A percentile compares a stretch with the other conserved stretches of the same genome.
Evolutionary conservation across 2,329 filamentous ascomycete genomes (phyloP).

Genomic region (Biscogniauxia sp.): DNA sequence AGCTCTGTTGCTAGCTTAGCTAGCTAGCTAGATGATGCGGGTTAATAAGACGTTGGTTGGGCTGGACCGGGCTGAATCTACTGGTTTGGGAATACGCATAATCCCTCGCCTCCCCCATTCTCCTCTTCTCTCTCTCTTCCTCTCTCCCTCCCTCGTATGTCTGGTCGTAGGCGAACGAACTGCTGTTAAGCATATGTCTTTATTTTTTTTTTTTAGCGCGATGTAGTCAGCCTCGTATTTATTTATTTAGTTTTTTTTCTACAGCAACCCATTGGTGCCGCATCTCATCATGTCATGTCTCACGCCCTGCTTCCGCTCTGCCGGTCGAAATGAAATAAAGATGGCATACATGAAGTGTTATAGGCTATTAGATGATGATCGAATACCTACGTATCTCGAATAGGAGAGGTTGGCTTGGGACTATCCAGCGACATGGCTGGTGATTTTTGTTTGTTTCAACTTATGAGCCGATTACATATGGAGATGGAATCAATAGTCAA

Average conservation of each 20-base stretch:
- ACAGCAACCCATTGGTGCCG: background rate
- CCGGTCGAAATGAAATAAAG: background rate
- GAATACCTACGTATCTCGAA: no score
- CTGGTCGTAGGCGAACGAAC: no score
- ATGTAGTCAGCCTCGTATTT: no score
- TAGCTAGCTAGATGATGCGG: background rate
- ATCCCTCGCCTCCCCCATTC: no score
- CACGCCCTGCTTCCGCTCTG: background rate
- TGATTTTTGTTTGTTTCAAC: background rate
- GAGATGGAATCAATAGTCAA: no score
- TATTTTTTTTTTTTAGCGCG: no score
- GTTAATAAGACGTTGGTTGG: background rate
- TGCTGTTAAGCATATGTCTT: no score
- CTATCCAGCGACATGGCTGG: background rate
- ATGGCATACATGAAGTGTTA: background rate
- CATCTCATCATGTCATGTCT: background rate
- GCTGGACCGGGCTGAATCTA: background rate
- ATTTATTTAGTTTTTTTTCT: background rate
- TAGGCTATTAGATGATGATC: no score
- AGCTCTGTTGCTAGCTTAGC: background rate
- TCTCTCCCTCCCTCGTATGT: no score
- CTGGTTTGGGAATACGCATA: background rate
- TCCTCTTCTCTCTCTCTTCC: no score
- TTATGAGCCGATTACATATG: background rate
- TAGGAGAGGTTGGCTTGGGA: no score